Conservation (phyloP, 805 yeast species). For the Hanseniaspora taiwanica region DNA sequence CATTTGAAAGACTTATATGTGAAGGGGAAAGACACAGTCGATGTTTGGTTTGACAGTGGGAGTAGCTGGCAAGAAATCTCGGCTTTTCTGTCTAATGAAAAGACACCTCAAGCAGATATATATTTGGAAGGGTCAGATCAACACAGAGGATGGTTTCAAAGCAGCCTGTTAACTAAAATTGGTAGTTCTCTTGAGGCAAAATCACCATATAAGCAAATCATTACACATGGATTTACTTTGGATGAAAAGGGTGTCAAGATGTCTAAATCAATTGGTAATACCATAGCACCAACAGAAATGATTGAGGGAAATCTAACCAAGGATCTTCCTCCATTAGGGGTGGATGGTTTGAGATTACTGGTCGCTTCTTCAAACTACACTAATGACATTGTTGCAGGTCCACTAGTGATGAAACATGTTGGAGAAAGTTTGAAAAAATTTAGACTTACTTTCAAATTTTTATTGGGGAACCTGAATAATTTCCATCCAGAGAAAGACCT, state of each 20-base stretch:
- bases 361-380: slow-evolving; percentile 82
- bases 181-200: slow-evolving; percentile 25
- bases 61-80: slow-evolving; percentile 66
- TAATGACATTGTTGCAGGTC: slow-evolving; percentile 63
- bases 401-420: slow-evolving; percentile 58
- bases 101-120: slow-evolving; percentile 53
- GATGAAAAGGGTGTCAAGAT: slow-evolving; percentile 80
- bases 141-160: slow-evolving; percentile 98
- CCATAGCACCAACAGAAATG: slow-evolving; percentile 53
- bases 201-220: slow-evolving; percentile 61
- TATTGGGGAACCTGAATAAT: slow-evolving; percentile 62
- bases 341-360: slow-evolving; percentile 85
- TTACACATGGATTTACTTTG: slow-evolving; percentile 89
- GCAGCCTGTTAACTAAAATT: slow-evolving; percentile 70
- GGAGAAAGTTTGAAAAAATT: slow-evolving; percentile 72
- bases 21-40: slow-evolving; percentile 87
- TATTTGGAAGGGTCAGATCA: slow-evolving; percentile 97
- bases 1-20: slow-evolving; percentile 30
- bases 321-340: slow-evolving; percentile 55
- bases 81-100: slow-evolving; percentile 14
- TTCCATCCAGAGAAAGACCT: slow-evolving; percentile 21
- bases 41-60: slow-evolving; percentile 98
- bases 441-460: slow-evolving; percentile 64
- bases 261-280: slow-evolving; percentile 90
- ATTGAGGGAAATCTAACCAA: slow-evolving; percentile 44